These are phyloP conservation scores for Penicillium nucicola DNA, from an alignment of 495 filamentous ascomycete species.

Conservation along the genomic window DNA sequence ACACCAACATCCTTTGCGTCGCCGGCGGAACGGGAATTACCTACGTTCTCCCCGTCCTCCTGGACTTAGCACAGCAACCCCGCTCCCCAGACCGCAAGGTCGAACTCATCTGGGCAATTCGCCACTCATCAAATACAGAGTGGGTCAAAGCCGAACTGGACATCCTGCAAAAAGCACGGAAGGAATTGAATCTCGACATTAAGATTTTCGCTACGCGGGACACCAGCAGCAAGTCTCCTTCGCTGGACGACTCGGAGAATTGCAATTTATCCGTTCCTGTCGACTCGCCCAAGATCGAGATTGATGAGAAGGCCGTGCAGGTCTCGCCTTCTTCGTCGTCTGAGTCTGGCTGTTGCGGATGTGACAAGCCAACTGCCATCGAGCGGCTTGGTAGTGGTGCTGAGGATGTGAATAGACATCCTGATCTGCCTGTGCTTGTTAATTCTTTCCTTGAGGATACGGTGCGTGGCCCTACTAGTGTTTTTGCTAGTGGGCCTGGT, in stretches of 20 bases:
- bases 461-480: constrained; percentile 43
- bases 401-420: constrained; percentile 23
- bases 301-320: constrained; percentile 7
- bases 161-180: constrained; percentile 35
- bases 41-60: constrained; percentile 56
- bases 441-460: constrained; percentile 27
- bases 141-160: constrained; percentile 59
- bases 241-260: constrained; percentile 1
- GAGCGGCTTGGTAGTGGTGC: constrained; percentile 7
- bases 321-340: constrained; percentile 1
- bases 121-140: constrained; percentile 46
- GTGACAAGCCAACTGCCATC: constrained; percentile 3
- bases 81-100: constrained; percentile 33
- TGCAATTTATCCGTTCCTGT: background rate
- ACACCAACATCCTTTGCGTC: constrained; percentile 56
- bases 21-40: constrained; percentile 65
- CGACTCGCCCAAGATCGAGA: background rate
- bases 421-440: constrained; percentile 23
- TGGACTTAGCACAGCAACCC: constrained; percentile 34
- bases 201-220: constrained; percentile 56
- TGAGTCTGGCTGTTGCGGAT: constrained; percentile 7
- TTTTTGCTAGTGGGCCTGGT: constrained; percentile 62
- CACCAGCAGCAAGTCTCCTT: background rate
- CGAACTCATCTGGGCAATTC: constrained; percentile 61
- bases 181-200: constrained; percentile 40